These are phyloP conservation scores for Cyclospora cayetanensis DNA, from an alignment of 169 alveolate genomes.

Conservation along the genomic window DNA sequence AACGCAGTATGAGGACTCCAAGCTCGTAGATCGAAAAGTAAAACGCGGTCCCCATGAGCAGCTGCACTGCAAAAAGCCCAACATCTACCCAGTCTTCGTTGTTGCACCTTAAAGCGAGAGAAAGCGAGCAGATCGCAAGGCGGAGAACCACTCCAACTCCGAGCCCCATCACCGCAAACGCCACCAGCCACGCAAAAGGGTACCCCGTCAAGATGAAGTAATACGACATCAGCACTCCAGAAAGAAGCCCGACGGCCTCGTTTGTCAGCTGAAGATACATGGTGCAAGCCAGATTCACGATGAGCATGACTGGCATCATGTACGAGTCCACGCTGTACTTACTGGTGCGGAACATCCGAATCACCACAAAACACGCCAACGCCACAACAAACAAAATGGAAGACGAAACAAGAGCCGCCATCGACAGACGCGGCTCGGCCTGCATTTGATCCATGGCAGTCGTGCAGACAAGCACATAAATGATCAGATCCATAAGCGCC, in stretches of 20 bases:
- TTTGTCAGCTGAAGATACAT: constrained; percentile 70
- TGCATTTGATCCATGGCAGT: constrained; percentile 9
- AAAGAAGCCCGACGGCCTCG: constrained; percentile 71
- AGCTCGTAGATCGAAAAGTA: constrained; percentile 77
- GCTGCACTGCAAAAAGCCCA: constrained; percentile 73
- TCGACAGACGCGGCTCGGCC: constrained; percentile 63
- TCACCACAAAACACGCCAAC: constrained; percentile 72
- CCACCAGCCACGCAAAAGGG: constrained; percentile 74
- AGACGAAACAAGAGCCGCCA: constrained; percentile 73
- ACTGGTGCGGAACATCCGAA: constrained; percentile 75
- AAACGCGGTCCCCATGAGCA: constrained; percentile 72
- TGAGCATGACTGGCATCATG: constrained; percentile 72
- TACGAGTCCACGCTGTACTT: constrained; percentile 74
- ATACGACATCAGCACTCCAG: constrained; percentile 74
- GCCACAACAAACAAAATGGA: constrained; percentile 74
- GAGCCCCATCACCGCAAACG: constrained; percentile 70
- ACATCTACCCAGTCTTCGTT: constrained; percentile 68
- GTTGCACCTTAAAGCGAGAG: constrained; percentile 21
- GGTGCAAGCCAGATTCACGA: constrained; percentile 69
- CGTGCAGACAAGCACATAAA: constrained; percentile 76
- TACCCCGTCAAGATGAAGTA: constrained; percentile 77
- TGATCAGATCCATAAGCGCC: constrained; percentile 74
- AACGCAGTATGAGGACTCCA: constrained; percentile 73
- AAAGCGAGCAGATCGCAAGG: constrained; percentile 46
- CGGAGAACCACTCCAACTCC: constrained; percentile 70